Evolutionary conservation across 306 rosid species (phyloP).

Genomic region (Pyrus pyrifolia): DNA sequence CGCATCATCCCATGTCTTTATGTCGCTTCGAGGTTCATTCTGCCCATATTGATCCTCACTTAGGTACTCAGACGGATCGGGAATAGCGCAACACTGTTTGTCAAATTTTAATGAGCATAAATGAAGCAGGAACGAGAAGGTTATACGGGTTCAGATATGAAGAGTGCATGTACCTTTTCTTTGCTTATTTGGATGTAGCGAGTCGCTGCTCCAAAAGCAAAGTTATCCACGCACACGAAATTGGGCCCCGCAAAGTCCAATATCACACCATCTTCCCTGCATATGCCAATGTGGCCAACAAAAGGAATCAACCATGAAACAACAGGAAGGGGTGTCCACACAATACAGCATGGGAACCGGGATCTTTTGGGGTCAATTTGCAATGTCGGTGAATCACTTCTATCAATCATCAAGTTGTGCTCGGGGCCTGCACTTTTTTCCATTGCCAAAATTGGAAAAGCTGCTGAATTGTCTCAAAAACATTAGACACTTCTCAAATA

Average conservation of each 20-base stretch:
- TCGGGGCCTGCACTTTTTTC: conserved; percentile 49
- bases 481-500: neutral
- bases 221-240: conserved; percentile 75
- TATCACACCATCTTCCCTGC: conserved; percentile 94
- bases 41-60: conserved; percentile 35
- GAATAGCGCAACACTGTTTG: conserved; percentile 46
- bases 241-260: conserved; percentile 98
- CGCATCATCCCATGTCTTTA: conserved; percentile 77
- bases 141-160: neutral
- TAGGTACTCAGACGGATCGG: conserved; percentile 22
- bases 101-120: conserved; percentile 23
- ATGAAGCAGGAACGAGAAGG: conserved; percentile 15
- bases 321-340: conserved; percentile 97
- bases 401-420: conserved; percentile 37
- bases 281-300: conserved; percentile 90
- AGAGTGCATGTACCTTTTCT: conserved; percentile 49
- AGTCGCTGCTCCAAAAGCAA: conserved; percentile 78
- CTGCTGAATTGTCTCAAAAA: conserved; percentile 14
- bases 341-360: conserved; percentile 86
- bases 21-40: conserved; percentile 40
- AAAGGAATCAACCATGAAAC: conserved; percentile 91
- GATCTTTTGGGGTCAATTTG: conserved; percentile 69
- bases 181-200: conserved; percentile 65
- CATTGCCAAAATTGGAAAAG: conserved; percentile 36
- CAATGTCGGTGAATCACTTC: conserved; percentile 31